Evolutionary conservation across 1,139 yeast genomes (phyloP).

Genomic region (Kurtzmaniella quercitrusa): DNA sequence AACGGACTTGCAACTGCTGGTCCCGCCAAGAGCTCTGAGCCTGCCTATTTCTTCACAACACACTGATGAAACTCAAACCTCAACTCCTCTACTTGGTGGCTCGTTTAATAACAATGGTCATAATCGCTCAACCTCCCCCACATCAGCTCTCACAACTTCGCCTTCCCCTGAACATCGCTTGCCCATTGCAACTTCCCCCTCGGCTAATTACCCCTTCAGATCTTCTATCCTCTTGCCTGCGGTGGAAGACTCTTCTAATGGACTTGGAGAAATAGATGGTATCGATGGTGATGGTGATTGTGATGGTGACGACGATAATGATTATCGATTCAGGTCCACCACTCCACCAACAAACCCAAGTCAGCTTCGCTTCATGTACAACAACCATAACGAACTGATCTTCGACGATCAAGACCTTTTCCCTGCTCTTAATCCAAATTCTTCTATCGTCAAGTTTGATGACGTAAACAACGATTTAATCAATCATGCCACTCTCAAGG

Average conservation of each 20-base stretch:
- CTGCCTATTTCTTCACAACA: neutral
- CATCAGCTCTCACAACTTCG: neutral
- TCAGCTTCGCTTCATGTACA: conserved; percentile 18
- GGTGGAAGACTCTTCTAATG: neutral
- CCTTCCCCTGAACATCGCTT: neutral
- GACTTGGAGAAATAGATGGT: neutral
- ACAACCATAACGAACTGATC: conserved; percentile 37
- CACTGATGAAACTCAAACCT: too few species aligned
- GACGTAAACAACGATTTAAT: conserved; percentile 27
- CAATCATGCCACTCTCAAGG: conserved; percentile 41
- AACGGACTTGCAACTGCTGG: neutral
- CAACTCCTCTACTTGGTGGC: neutral
- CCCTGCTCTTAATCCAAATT: conserved; percentile 25
- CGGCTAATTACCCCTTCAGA: neutral
- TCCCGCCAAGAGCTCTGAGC: neutral
- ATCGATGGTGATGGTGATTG: neutral
- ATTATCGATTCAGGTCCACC: neutral
- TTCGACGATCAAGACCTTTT: conserved; percentile 35
- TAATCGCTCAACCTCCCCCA: neutral
- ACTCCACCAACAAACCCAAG: neutral
- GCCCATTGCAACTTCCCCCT: neutral
- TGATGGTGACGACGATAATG: neutral
- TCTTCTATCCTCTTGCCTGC: neutral
- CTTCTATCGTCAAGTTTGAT: conserved; percentile 34
- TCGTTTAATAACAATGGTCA: neutral